Evolutionary conservation across 2,329 filamentous ascomycete genomes (phyloP).

Genomic region (Coniochaeta sp.): DNA sequence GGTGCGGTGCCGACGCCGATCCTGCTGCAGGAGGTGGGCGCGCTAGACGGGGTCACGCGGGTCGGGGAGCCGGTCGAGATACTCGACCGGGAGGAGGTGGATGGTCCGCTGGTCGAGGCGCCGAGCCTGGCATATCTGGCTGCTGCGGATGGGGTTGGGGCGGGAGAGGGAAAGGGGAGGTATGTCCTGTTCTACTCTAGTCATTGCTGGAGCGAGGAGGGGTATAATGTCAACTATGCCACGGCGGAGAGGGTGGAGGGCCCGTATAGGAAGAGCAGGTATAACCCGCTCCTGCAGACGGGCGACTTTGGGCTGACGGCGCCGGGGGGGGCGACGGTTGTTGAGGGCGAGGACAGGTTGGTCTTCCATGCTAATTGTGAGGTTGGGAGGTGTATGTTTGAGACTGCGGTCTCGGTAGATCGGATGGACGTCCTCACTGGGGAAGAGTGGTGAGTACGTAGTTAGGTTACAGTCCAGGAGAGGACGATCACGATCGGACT

Average conservation of each 20-base stretch:
- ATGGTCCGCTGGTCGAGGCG: conserved; percentile 54
- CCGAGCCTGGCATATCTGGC: conserved; percentile 41
- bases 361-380: conserved; percentile 14
- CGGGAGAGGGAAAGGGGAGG: conserved; percentile 28
- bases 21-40: conserved; percentile 43
- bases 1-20: conserved; percentile 41
- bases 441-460: not conserved
- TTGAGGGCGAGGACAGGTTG: conserved; percentile 4
- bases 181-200: conserved; percentile 59
- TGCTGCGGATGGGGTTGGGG: too few relatives aligned
- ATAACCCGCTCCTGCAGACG: conserved; percentile 23
- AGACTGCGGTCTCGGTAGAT: not conserved
- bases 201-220: conserved; percentile 46
- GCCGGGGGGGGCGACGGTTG: conserved; percentile 29
- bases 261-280: conserved; percentile 25
- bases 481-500: too few relatives aligned
- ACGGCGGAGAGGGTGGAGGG: conserved; percentile 31
- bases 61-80: conserved; percentile 40
- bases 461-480: not conserved
- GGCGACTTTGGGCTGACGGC: conserved; percentile 28
- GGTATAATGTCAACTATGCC: conserved; percentile 54
- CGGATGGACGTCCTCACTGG: not conserved
- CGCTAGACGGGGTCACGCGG: conserved; percentile 41
- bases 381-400: conserved; percentile 13
- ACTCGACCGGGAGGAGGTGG: conserved; percentile 32